These are phyloP conservation scores for Blastocladiella britannica DNA, from an alignment of 192 early-diverging fungal species.

Conservation along the genomic window DNA sequence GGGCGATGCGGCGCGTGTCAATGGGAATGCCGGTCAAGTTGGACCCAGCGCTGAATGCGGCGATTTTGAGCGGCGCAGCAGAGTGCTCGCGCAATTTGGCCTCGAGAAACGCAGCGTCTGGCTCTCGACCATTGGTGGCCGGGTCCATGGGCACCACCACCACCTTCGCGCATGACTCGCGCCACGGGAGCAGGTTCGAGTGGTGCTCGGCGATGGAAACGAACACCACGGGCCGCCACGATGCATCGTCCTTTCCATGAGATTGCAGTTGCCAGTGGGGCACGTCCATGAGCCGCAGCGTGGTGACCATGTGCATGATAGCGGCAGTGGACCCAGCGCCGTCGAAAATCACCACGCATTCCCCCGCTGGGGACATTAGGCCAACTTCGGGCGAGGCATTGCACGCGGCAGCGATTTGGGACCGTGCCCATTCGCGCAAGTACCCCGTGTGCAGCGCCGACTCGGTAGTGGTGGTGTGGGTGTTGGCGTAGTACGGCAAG, in stretches of 20 bases:
- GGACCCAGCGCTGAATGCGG: slow-evolving; percentile 17
- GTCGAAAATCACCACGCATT: slow-evolving; percentile 6
- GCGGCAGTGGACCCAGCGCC: slow-evolving; percentile 8
- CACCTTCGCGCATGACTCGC: slow-evolving; percentile 16
- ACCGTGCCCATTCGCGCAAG: slow-evolving; percentile 5
- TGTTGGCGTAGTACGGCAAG: slow-evolving; percentile 11
- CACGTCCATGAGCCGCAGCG: neutral
- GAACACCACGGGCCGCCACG: slow-evolving; percentile 14
- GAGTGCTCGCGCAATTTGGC: slow-evolving; percentile 1
- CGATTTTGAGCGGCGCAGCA: slow-evolving; percentile 8
- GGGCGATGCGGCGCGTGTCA: slow-evolving; percentile 12
- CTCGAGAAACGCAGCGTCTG: slow-evolving; percentile 11
- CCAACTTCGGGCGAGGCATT: slow-evolving; percentile 1
- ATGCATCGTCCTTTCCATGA: neutral
- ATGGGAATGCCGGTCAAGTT: slow-evolving; percentile 17
- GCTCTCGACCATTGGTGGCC: slow-evolving; percentile 1
- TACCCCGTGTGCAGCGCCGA: slow-evolving; percentile 2
- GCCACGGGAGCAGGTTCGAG: slow-evolving; percentile 22
- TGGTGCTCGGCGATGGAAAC: slow-evolving; percentile 24
- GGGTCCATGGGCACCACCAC: slow-evolving; percentile 10
- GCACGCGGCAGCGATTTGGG: neutral
- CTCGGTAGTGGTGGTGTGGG: slow-evolving; percentile 8
- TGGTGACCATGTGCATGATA: slow-evolving; percentile 1
- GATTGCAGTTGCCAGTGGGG: no score
- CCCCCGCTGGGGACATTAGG: neutral